These are phyloP conservation scores for Mikania micrantha DNA, from an alignment of 129 eudicot species.

Conservation along the genomic window DNA sequence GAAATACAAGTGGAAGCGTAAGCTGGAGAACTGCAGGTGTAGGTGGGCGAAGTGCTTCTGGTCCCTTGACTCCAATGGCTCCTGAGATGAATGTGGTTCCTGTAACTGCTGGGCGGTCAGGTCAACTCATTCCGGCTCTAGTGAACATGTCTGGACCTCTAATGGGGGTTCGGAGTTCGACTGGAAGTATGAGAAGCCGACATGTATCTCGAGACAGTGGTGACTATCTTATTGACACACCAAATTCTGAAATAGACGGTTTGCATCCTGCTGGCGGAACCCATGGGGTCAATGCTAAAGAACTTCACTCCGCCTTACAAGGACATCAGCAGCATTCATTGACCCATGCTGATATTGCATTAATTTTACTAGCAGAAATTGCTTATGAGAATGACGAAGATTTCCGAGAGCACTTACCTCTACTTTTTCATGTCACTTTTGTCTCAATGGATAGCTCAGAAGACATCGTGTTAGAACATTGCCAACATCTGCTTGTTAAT, in stretches of 20 bases:
- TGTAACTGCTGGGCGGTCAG: conserved; percentile 83
- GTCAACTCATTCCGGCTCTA: conserved; percentile 86
- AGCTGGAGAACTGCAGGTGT: conserved; percentile 95
- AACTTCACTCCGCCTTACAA: conserved; percentile 94
- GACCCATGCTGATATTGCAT: conserved; percentile 91
- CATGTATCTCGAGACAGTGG: conserved; percentile 98
- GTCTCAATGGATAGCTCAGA: conserved; percentile 99
- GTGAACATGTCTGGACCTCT: conserved; percentile 98
- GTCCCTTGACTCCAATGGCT: conserved; percentile 94
- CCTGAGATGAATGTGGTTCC: conserved; percentile 89
- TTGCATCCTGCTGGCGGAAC: conserved; percentile 58
- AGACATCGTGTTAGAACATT: conserved; percentile 93
- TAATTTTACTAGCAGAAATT: conserved; percentile 89
- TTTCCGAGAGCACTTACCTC: conserved; percentile 84
- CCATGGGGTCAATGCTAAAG: conserved; percentile 86
- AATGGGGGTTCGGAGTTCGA: conserved; percentile 92
- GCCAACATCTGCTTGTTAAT: conserved; percentile 95
- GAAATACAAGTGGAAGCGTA: conserved; percentile 92
- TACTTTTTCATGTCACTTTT: conserved; percentile 92
- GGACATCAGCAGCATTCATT: conserved; percentile 95
- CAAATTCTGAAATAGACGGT: conserved; percentile 93
- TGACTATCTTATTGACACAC: conserved; percentile 90
- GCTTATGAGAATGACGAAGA: conserved; percentile 98
- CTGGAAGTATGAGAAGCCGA: conserved; percentile 96
- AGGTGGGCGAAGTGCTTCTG: conserved; percentile 95